Evolutionary conservation across 2,329 filamentous ascomycete genomes (phyloP).

Genomic region (Fusarium sp.): DNA sequence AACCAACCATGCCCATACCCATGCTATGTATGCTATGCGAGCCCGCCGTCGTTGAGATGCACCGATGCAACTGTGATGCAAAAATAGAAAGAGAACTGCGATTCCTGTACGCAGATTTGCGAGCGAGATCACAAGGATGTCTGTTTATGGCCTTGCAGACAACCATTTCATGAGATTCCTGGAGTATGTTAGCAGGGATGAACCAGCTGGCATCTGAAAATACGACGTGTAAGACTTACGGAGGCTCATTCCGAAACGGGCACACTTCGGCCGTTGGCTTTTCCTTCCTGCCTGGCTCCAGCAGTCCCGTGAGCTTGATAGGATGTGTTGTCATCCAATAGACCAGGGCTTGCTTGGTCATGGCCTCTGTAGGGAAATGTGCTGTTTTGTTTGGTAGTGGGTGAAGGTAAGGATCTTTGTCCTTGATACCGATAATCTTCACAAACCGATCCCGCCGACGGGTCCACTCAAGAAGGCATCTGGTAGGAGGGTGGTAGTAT

Average conservation of each 20-base stretch:
- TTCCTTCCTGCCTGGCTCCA: constrained; percentile 39
- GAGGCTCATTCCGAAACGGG: constrained; percentile 40
- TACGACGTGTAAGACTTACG: constrained; percentile 37
- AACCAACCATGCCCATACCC: constrained; percentile 32
- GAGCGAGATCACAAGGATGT: constrained; percentile 13
- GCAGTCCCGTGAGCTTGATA: constrained; percentile 34
- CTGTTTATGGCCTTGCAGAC: constrained; percentile 14
- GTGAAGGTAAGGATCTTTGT: constrained; percentile 20
- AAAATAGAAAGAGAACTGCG: constrained; percentile 31
- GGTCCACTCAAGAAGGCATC: constrained; percentile 48
- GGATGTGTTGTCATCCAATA: constrained; percentile 34
- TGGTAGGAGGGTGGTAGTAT: constrained; percentile 50
- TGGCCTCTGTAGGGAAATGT: constrained; percentile 19
- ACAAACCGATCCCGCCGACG: constrained; percentile 27
- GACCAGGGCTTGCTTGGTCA: constrained; percentile 22
- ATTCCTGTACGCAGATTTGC: constrained; percentile 17
- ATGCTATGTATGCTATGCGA: constrained; percentile 35
- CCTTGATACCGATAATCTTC: constrained; percentile 35
- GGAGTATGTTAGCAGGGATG: constrained; percentile 38
- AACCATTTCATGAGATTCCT: constrained; percentile 36
- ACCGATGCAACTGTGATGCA: constrained; percentile 30
- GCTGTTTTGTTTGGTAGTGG: constrained; percentile 12
- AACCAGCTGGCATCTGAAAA: constrained; percentile 12
- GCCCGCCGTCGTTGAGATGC: constrained; percentile 31
- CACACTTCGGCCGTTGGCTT: constrained; percentile 37